Evolutionary conservation across 2,329 filamentous ascomycete genomes (phyloP), one percentile per base, ranked within the genome.

Genomic region (Cordyceps pruinosa): DNA sequence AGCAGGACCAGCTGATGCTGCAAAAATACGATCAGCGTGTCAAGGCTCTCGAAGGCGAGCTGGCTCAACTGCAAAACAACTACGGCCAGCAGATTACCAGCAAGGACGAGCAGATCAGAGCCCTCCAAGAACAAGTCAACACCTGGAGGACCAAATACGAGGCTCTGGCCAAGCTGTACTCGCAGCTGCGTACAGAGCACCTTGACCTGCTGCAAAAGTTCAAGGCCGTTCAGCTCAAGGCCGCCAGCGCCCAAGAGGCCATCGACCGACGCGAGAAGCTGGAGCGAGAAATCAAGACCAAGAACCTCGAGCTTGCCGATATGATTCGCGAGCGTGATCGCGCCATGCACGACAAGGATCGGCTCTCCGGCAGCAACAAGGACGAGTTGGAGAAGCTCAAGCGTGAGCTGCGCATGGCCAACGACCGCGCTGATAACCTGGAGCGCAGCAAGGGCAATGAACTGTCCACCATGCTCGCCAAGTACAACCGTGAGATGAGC

Each of bases 101-200:
- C 69, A 95, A 92, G 69, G 94, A 99, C 66, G 94, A 97, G 64
- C 93, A 97, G 72, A 92, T 99, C 65, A 81, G 87, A 25, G 87
- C 94, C 2, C 77, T 99, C 21, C 94, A 97, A 68, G 94, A 97
- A 74, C 94, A 97, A 73, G 88, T 97, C 62, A 97, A 97, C 72
- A 97, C 92, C 0, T 99, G 94, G 94, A 83, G 94, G 58, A 88
- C 89, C 53, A 99, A 99, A 73, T 99, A 99, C 68, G 94, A 99
- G 71, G 89, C 93, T 1, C 77, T 99, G 50, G 94, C 94, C 25
- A 99, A 97, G 75, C 81, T 99, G 15, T 99, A 99, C 74, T 97
- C 93, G 8, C 94, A 99, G 73, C 78, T 99, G 60, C 88, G 94
- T 53, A 88, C 94, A 63, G 94, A 99, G 72, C 94, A 99, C 75